phyloP scores from a whole-genome alignment of 1,284 basidiomycete genomes.

The Trichosporon ovoides region DNA sequence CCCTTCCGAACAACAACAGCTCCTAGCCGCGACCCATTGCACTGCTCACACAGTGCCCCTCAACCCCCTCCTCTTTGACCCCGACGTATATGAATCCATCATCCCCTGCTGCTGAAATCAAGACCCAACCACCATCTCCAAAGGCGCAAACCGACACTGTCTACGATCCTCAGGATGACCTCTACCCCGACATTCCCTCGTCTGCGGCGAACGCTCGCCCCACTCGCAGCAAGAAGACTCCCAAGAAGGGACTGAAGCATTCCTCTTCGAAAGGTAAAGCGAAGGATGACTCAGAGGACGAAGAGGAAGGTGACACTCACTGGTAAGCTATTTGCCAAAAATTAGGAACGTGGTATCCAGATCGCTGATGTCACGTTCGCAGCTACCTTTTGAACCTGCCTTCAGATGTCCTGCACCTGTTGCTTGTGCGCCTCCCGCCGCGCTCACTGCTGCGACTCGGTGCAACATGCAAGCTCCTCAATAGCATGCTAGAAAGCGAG shows the following conservation, averaged over 20 bases:
- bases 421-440: slow-evolving; percentile 39
- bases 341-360: slow-evolving; percentile 13
- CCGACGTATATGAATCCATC: slow-evolving; percentile 13
- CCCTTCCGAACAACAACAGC: not conserved
- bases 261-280: slow-evolving; percentile 13
- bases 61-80: too few species aligned
- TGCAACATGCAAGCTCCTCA: slow-evolving; percentile 31
- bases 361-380: slow-evolving; percentile 2
- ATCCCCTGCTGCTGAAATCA: slow-evolving; percentile 2
- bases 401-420: slow-evolving; percentile 35
- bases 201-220: slow-evolving; percentile 16
- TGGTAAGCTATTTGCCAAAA: slow-evolving; percentile 20
- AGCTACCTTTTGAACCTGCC: slow-evolving; percentile 41
- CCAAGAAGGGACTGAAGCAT: slow-evolving; percentile 15
- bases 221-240: slow-evolving; percentile 13
- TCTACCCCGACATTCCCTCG: slow-evolving; percentile 11
- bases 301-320: slow-evolving; percentile 13
- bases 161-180: slow-evolving; percentile 8
- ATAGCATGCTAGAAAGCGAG: slow-evolving; percentile 32
- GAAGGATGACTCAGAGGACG: slow-evolving; percentile 16
- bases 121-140: slow-evolving; percentile 9
- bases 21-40: not conserved
- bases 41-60: not conserved
- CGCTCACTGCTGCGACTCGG: slow-evolving; percentile 31
- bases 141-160: not conserved